Evolutionary conservation across 345 rosid genomes (phyloP), one percentile per base, ranked within the genome.

Genomic region (Murraya paniculata): DNA sequence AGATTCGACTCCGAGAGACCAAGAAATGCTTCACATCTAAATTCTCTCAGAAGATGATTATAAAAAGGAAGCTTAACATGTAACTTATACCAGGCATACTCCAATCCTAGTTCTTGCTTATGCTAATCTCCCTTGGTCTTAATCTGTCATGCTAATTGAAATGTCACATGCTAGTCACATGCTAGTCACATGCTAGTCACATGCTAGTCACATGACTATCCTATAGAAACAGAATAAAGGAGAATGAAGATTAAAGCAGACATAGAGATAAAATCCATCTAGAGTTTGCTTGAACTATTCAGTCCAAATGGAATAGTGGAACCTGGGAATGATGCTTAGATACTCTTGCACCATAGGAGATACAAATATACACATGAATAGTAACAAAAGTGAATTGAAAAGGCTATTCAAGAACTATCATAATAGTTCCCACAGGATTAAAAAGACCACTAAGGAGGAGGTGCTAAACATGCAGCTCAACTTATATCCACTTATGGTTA

Each of bases 151-250:
- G 10, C 39, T 61, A 31, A 41, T 41, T 27, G 53, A 30, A 64
- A 75, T 64, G 48, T 64, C 41, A 62, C 33, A 62, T 28, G 22
- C 41, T 28, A 28, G 30, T 74, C 68, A 6, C 62, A 31, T 22
- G 33, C n/a, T n/a, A n/a, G n/a, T n/a, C n/a, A n/a, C 39, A 41
- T 18, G 10, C 39, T 61, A 31, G 48, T 64, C 41, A 62, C 33
- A 62, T 28, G 22, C 41, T 28, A 28, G 30, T 74, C 68, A 6
- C 62, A 31, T 22, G 33, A 75, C n/a, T 30, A 14, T 64, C 39
- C 22, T 55, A 74, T 31, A 30, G 68, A 64, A 64, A 74, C 24
- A 74, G 31, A n/a, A 33, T 65, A 45, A 61, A 38, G 41, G 77
- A 39, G 30, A 74, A 45, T 33, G n/a, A 64, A 39, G 48, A 28